Conservation (phyloP, 352 stramenopile species). For the Pythium sukuiense region DNA sequence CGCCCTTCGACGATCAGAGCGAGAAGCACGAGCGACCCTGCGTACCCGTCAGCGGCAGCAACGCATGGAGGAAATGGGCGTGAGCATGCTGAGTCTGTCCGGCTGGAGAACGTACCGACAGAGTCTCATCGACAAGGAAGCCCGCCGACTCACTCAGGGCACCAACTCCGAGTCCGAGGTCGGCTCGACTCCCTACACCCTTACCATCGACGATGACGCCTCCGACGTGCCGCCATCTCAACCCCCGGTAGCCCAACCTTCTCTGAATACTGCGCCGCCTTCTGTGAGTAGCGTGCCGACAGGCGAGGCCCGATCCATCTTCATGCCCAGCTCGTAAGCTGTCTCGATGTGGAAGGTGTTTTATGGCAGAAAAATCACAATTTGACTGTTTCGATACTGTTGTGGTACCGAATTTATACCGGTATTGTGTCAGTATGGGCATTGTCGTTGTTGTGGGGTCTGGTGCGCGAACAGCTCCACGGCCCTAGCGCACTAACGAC, state of each 20-base stretch:
- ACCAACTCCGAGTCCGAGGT: neutral
- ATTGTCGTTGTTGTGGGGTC: neutral
- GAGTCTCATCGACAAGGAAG: constrained; percentile 28
- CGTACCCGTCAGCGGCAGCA: constrained; percentile 9
- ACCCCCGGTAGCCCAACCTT: neutral
- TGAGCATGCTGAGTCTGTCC: constrained; percentile 18
- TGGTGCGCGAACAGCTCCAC: no score
- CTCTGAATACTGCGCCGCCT: no score
- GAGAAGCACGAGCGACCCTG: neutral
- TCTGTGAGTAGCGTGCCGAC: no score
- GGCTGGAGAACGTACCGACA: constrained; percentile 22
- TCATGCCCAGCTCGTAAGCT: no score
- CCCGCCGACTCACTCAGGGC: neutral
- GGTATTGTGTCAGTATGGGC: neutral
- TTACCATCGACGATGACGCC: neutral
- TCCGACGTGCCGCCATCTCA: neutral
- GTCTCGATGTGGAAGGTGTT: no score
- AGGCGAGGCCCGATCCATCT: no score
- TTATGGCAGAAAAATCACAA: no score
- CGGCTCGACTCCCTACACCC: neutral
- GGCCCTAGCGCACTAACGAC: neutral
- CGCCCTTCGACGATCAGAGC: neutral
- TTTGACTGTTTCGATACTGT: no score
- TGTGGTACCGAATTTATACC: neutral
- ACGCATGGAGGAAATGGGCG: constrained; percentile 5